phyloP scores from a whole-genome alignment of 2,329 filamentous ascomycete species.

The Cadophora gregata region DNA sequence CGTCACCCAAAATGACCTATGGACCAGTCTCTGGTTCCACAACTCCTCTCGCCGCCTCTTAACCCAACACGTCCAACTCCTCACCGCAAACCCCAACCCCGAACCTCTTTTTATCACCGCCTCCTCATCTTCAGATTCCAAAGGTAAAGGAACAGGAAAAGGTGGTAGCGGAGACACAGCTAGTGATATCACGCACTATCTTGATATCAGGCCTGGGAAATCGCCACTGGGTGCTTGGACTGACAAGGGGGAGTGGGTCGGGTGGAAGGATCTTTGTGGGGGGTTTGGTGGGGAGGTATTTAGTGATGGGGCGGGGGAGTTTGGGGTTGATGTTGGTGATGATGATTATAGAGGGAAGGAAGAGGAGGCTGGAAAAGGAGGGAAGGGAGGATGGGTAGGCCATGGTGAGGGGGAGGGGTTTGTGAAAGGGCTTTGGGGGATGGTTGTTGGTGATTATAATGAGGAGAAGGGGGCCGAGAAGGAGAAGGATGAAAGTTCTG shows the following conservation, averaged over 20 bases:
- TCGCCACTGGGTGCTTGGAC: conserved; percentile 58
- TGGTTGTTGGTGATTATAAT: neutral
- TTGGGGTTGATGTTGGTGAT: conserved; percentile 40
- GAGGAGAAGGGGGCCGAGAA: neutral
- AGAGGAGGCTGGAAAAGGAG: neutral
- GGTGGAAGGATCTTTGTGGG: conserved; percentile 54
- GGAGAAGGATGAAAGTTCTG: neutral
- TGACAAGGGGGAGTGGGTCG: conserved; percentile 50
- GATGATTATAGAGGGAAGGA: conserved; percentile 41
- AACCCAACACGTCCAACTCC: neutral
- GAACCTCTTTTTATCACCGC: conserved; percentile 50
- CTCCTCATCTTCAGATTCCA: neutral
- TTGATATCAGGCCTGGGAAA: conserved; percentile 57
- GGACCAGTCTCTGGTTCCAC: conserved; percentile 30
- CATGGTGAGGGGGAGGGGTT: conserved; percentile 36
- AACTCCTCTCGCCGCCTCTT: conserved; percentile 18
- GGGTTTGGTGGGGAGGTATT: conserved; percentile 54
- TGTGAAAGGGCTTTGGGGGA: conserved; percentile 6
- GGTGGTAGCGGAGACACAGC: too few relatives aligned
- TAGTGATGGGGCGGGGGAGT: conserved; percentile 50
- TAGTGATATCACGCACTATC: conserved; percentile 30
- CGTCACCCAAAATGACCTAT: conserved; percentile 3
- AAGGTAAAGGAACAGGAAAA: neutral
- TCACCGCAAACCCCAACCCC: conserved; percentile 42
- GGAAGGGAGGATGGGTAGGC: neutral